phyloP scores from a whole-genome alignment of 345 rosid species.

The Citrus glauca region DNA sequence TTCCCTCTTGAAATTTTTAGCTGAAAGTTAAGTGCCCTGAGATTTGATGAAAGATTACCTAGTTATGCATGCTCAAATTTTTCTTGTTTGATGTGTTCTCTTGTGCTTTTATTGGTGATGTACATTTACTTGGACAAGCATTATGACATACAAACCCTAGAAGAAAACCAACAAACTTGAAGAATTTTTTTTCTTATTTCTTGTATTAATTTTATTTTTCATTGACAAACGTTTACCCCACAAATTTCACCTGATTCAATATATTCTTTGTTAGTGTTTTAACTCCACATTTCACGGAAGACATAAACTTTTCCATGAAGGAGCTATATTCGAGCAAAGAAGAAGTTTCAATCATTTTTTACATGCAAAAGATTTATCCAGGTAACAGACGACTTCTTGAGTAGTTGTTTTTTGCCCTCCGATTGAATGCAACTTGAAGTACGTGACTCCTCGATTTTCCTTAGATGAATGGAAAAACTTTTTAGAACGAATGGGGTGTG shows the following conservation, averaged over 20 bases:
- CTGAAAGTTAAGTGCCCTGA: background rate
- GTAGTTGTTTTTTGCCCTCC: background rate
- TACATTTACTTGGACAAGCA: background rate
- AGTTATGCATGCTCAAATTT: background rate
- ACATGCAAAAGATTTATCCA: conserved; percentile 85
- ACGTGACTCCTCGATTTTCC: conserved; percentile 5
- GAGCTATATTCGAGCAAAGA: conserved; percentile 72
- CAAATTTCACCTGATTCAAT: conserved; percentile 12
- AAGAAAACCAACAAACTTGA: background rate
- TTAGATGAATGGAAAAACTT: conserved; percentile 95
- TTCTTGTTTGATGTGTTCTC: background rate
- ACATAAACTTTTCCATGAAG: conserved; percentile 61
- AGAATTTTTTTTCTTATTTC: conserved; percentile 1
- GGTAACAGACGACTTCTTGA: conserved; percentile 34
- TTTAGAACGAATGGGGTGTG: conserved; percentile 76
- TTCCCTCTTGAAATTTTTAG: background rate
- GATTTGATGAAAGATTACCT: background rate
- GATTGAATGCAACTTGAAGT: conserved; percentile 8
- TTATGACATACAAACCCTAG: background rate
- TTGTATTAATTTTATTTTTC: background rate
- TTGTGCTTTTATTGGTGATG: background rate
- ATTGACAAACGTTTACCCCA: background rate
- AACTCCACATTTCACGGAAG: conserved; percentile 91
- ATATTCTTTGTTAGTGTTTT: conserved; percentile 55
- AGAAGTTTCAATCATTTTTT: conserved; percentile 73